Evolutionary conservation across 257 asterid genomes (phyloP), one percentile per base, ranked within the genome.

Genomic region (Leptodermis oblonga): DNA sequence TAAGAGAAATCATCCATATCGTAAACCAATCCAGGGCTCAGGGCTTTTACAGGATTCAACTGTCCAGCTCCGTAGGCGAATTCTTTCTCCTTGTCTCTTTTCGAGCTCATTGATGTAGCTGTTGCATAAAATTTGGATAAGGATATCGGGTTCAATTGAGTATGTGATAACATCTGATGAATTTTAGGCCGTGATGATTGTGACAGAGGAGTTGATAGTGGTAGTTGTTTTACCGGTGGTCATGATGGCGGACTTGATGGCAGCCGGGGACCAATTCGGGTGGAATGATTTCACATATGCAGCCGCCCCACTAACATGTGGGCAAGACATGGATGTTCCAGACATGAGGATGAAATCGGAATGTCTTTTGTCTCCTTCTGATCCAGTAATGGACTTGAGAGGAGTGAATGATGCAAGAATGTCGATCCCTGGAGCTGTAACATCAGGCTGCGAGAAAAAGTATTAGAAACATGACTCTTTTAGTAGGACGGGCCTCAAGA

Each of bases 291-390:
- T 92, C 13, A 92, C 92, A 55, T 90, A 92, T 65, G 98, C 98
- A 62, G 96, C 94, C 3, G 72, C 80, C 17, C 97, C 97, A 23
- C 82, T 84, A 23, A 86, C 86, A 60, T 92, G 98, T n/a, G 98
- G 98, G 72, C 98, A 90, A 0, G 98, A 63, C 97, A 92, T 92
- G 31, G 98, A 92, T 26, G 98, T 92, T 45, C 98, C 98, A 0
- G 98, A 92, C 95, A 92, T 90, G 76, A 92, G 37, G 45, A 83
- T 88, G 82, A 88, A 92, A 67, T 87, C 83, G 14, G 97, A 84
- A 68, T 60, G 82, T 34, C 76, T 88, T 0, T 86, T 77, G 65
- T 92, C 97, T 11, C 90, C 98, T 78, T 81, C 74, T 69, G 84
- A 64, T 60, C 96, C 95, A 0, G 96, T 90, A 15, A 92, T 84